These are phyloP conservation scores for Acanthamoeba triangularis DNA, from an alignment of 208 protist genomes.

Conservation along the genomic window DNA sequence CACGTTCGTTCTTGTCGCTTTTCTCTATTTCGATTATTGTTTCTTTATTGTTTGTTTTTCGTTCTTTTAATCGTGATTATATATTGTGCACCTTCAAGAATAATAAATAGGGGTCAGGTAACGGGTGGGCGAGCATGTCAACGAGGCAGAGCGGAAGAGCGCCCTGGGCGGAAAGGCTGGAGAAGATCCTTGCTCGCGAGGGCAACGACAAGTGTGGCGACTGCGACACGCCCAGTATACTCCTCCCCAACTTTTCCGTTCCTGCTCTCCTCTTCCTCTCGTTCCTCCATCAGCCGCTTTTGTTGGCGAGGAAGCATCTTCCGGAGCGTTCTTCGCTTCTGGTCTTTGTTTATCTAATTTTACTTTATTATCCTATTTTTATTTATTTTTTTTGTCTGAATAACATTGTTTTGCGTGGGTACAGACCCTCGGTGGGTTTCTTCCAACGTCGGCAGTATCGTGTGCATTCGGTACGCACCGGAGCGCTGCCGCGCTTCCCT, in stretches of 20 bases:
- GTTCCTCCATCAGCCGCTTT: not conserved
- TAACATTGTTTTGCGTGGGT: not conserved
- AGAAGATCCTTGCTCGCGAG: not conserved
- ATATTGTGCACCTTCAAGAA: not conserved
- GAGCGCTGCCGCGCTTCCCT: too few species aligned
- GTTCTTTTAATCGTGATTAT: not conserved
- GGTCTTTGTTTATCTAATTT: not conserved
- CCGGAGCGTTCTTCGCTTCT: not conserved
- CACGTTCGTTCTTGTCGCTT: too few species aligned
- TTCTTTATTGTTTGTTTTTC: too few species aligned
- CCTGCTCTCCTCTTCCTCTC: not conserved
- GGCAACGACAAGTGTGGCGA: constrained; percentile 47
- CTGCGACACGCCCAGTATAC: constrained; percentile 22
- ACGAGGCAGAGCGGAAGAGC: not conserved
- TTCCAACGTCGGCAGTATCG: too few species aligned
- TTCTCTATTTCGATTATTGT: too few species aligned
- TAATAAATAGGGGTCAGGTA: too few species aligned
- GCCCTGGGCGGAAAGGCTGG: not conserved
- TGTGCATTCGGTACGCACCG: too few species aligned
- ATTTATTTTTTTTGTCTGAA: not conserved
- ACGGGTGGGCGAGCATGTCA: too few species aligned
- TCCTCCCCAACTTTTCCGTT: not conserved
- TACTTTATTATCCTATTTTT: too few species aligned
- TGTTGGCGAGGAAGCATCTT: not conserved
- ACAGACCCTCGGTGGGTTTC: too few species aligned